A percentile compares a stretch with the other conserved stretches of the same genome.
These are phyloP conservation scores for Blastosporella zonata DNA, from an alignment of 1,284 basidiomycete species.

Conservation along the genomic window DNA sequence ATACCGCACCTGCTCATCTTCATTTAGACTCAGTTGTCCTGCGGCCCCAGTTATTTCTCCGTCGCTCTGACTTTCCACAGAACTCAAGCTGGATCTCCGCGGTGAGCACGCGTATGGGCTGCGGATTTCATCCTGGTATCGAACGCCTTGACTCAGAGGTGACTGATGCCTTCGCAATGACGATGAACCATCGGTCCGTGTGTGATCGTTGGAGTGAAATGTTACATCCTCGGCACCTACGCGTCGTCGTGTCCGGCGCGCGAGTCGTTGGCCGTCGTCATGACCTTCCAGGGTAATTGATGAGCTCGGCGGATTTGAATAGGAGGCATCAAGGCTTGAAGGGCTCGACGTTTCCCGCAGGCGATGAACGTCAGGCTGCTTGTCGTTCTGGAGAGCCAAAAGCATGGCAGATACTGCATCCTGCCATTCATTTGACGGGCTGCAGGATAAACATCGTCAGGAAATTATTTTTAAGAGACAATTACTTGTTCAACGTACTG, in stretches of 20 bases:
- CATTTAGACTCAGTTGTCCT: conserved; percentile 81
- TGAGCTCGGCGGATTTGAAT: conserved; percentile 8
- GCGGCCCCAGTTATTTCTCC: conserved; percentile 66
- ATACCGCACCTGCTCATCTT: conserved; percentile 77
- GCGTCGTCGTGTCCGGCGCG: conserved; percentile 19
- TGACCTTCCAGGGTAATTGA: conserved; percentile 18
- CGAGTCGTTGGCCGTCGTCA: conserved; percentile 17
- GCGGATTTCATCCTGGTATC: neutral
- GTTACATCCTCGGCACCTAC: conserved; percentile 11
- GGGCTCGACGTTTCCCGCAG: conserved; percentile 13
- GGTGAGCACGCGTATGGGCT: conserved; percentile 4
- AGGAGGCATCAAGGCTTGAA: conserved; percentile 6
- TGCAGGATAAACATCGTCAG: conserved; percentile 27
- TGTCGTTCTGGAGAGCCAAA: conserved; percentile 18
- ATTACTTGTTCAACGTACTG: conserved; percentile 44
- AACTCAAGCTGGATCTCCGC: conserved; percentile 28
- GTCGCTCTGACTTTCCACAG: conserved; percentile 36
- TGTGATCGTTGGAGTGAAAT: conserved; percentile 1
- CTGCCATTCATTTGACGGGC: conserved; percentile 81
- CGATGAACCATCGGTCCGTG: conserved; percentile 1
- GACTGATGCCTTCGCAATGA: conserved; percentile 4
- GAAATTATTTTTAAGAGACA: conserved; percentile 2
- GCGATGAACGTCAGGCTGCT: neutral
- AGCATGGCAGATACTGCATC: conserved; percentile 55
- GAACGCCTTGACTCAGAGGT: neutral